Conservation (phyloP, 75 land plant genomes). For the Cupressus sempervirens region DNA sequence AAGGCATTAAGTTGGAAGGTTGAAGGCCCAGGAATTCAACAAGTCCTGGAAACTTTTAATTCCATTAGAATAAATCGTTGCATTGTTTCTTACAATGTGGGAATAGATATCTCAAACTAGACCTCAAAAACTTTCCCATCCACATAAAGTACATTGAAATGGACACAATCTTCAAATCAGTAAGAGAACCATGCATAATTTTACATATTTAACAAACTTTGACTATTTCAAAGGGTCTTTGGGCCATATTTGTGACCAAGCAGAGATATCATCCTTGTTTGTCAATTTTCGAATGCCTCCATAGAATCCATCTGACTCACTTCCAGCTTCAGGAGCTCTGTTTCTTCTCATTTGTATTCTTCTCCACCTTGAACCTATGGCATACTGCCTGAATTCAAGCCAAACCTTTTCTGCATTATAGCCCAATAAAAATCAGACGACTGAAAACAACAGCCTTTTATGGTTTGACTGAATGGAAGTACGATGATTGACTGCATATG, state of each 20-base stretch:
- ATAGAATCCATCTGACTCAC: conserved; percentile 35
- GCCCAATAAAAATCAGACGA: not conserved
- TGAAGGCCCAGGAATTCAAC: not conserved
- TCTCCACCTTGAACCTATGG: conserved; percentile 14
- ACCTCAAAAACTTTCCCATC: not conserved
- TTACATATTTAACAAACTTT: not conserved
- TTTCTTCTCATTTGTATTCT: conserved; percentile 14
- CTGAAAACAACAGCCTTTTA: not conserved
- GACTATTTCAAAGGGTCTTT: conserved; percentile 25
- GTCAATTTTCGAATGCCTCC: conserved; percentile 35
- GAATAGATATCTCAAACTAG: not conserved
- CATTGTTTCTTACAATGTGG: not conserved
- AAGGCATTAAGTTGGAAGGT: not conserved
- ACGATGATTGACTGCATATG: not conserved
- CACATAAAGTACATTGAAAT: not conserved
- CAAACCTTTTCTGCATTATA: conserved; percentile 10
- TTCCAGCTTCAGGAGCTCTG: conserved; percentile 25
- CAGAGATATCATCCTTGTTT: conserved; percentile 29
- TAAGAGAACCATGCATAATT: not conserved
- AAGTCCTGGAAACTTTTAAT: not conserved
- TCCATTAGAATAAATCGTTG: not conserved
- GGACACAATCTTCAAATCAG: not conserved
- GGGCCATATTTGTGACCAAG: conserved; percentile 33
- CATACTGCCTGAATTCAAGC: conserved; percentile 12
- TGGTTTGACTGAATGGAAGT: not conserved